Evolutionary conservation across 2,329 filamentous ascomycete genomes (phyloP).

Genomic region (Coniochaeta prunicola): DNA sequence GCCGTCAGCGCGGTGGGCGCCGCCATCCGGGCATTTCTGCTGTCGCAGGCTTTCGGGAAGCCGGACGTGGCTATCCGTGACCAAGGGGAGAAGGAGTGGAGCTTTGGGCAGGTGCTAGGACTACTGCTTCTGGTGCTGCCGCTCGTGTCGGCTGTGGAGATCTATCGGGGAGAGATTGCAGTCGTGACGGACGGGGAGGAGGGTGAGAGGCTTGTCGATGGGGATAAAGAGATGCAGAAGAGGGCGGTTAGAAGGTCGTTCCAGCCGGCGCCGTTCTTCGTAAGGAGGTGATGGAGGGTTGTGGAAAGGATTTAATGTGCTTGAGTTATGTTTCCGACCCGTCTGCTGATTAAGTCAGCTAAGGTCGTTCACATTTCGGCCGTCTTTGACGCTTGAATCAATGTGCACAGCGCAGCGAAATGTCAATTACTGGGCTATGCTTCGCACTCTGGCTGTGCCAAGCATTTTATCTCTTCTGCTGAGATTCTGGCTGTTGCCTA

Average conservation of each 20-base stretch:
- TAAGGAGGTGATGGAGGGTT: not conserved
- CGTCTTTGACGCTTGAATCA: too few species aligned
- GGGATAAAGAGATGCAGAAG: slow-evolving; percentile 1
- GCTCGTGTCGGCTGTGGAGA: slow-evolving; percentile 52
- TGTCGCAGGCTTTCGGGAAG: slow-evolving; percentile 53
- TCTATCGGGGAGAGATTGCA: slow-evolving; percentile 23
- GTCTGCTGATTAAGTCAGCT: too few species aligned
- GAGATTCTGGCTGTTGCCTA: not conserved
- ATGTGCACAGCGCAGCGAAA: too few species aligned
- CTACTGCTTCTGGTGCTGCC: slow-evolving; percentile 53
- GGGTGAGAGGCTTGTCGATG: slow-evolving; percentile 8
- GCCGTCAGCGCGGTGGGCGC: slow-evolving; percentile 51
- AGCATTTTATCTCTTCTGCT: not conserved
- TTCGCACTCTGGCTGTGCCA: too few species aligned
- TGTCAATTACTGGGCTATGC: too few species aligned
- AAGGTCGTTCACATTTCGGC: too few species aligned
- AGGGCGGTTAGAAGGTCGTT: slow-evolving; percentile 4
- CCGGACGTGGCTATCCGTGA: slow-evolving; percentile 44
- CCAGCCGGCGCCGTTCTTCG: slow-evolving; percentile 1
- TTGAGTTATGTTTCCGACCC: too few species aligned
- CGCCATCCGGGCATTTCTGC: slow-evolving; percentile 45
- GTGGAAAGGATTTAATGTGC: too few species aligned
- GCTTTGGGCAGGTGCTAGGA: slow-evolving; percentile 55
- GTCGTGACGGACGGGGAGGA: slow-evolving; percentile 10
- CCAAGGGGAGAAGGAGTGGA: slow-evolving; percentile 48